Evolutionary conservation across 257 asterid genomes (phyloP), one percentile per base, ranked within the genome.

Genomic region (Linderniella brevidens): DNA sequence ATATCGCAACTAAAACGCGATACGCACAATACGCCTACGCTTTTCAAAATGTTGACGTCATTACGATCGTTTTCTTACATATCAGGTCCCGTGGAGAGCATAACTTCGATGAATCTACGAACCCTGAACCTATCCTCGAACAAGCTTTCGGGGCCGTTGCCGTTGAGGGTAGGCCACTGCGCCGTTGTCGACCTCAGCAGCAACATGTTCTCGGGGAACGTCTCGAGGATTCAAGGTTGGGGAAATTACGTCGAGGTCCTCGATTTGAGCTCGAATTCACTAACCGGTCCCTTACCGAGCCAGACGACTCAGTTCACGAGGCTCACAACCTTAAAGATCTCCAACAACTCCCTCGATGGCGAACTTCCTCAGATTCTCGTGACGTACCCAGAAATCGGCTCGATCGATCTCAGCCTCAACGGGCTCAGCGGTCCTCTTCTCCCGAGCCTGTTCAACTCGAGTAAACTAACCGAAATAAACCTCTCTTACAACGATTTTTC

Each of bases 291-390:
- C 49, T 65, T 80, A 11, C 78, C 80, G 2, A 56, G 58, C 50
- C 75, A 71, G 63, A 78, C 93, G 17, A 64, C 87, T 54, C 85
- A 69, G 62, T 76, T 80, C 61, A 61, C 80, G 75, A 75, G 95
- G 80, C 95, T 85, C 36, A 58, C 69, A 52, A 73, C 87, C 16
- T 55, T 85, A 44, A 76, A 57, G 63, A 68, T 85, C 54, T 78
- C 87, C 42, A 80, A 85, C 65, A 85, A 80, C 82, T 78, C 85
- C n/a, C 40, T 85, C 36, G 80, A 77, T 58, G 93, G 93, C 12
- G 47, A 32, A 53, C 71, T 83, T 46, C 87, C 92, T 8, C 70
- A 70, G 37, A 36, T 68, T 38, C 64, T 85, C n/a, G 71, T 69
- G 41, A 53, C 88, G 50, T 78, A 80, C 53, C 86, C 84, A 0